phyloP scores from a whole-genome alignment of 1,284 basidiomycete genomes.

The Marasmius fiardii region DNA sequence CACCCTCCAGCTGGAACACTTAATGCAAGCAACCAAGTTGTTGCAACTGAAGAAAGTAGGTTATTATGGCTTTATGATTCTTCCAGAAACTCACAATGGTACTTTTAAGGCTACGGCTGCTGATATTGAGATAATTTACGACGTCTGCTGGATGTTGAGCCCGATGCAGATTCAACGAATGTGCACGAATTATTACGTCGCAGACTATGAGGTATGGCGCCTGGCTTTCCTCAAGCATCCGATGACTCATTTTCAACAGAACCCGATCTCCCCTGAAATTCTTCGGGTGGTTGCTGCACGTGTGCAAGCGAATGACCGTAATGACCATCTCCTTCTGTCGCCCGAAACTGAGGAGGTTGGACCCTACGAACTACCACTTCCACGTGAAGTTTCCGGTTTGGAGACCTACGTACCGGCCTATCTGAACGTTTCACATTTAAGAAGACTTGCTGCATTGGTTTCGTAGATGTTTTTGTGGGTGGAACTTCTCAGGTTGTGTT shows the following conservation, averaged over 20 bases:
- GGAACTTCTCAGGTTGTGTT: neutral
- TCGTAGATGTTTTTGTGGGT: conserved; percentile 37
- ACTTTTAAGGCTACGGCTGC: conserved; percentile 73
- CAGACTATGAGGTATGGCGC: conserved; percentile 86
- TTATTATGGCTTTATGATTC: neutral
- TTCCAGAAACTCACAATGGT: neutral
- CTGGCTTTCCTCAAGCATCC: neutral
- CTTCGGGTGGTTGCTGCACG: conserved; percentile 93
- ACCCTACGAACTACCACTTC: conserved; percentile 84
- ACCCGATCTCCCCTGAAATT: conserved; percentile 95
- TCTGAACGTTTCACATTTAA: conserved; percentile 79
- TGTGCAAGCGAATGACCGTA: conserved; percentile 92
- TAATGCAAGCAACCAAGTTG: conserved; percentile 99
- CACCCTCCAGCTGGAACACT: conserved; percentile 94
- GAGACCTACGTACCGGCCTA: conserved; percentile 89
- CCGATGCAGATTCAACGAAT: conserved; percentile 99
- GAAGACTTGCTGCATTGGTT: conserved; percentile 78
- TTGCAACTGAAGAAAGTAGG: conserved; percentile 96
- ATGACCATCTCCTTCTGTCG: conserved; percentile 90
- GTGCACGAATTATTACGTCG: conserved; percentile 98
- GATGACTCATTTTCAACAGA: conserved; percentile 42
- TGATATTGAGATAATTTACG: conserved; percentile 98
- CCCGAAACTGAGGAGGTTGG: conserved; percentile 96
- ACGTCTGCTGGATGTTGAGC: conserved; percentile 99
- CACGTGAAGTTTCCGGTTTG: conserved; percentile 82